Conservation (phyloP, 2,329 filamentous ascomycete species). For the Nigrograna mackinnonii region DNA sequence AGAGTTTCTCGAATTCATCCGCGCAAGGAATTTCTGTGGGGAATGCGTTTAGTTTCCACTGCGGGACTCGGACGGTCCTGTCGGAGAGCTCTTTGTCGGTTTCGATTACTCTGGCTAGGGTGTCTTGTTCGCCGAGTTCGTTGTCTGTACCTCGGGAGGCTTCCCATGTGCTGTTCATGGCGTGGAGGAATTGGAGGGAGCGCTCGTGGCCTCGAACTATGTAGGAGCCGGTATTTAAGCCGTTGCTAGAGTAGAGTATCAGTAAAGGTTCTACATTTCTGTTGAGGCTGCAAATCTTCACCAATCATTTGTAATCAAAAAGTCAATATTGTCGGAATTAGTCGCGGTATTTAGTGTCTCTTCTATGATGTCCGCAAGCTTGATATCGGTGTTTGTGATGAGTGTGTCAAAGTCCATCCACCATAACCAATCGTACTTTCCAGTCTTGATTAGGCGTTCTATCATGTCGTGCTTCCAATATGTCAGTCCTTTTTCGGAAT, state of each 20-base stretch:
- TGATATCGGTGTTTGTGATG: conserved; percentile 43
- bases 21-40: conserved; percentile 44
- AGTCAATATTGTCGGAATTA: conserved; percentile 37
- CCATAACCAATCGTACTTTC: conserved; percentile 47
- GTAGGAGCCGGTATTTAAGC: conserved; percentile 44
- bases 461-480: conserved; percentile 46
- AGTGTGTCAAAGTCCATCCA: conserved; percentile 48
- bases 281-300: conserved; percentile 3
- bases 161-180: conserved; percentile 29
- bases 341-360: conserved; percentile 33
- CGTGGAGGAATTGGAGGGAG: conserved; percentile 37
- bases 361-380: conserved; percentile 39
- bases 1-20: conserved; percentile 30
- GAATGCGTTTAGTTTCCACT: conserved; percentile 45
- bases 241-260: conserved; percentile 22
- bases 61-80: conserved; percentile 34
- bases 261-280: background rate
- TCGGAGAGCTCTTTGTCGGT: conserved; percentile 19
- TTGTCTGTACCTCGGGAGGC: conserved; percentile 20
- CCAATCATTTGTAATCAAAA: conserved; percentile 44
- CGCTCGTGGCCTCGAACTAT: conserved; percentile 39
- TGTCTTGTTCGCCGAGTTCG: conserved; percentile 42
- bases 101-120: conserved; percentile 37
- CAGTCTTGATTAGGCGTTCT: conserved; percentile 34
- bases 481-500: conserved; percentile 29